Conservation (phyloP, 2,329 filamentous ascomycete species). For the Chrysosporium keratinophilum region DNA sequence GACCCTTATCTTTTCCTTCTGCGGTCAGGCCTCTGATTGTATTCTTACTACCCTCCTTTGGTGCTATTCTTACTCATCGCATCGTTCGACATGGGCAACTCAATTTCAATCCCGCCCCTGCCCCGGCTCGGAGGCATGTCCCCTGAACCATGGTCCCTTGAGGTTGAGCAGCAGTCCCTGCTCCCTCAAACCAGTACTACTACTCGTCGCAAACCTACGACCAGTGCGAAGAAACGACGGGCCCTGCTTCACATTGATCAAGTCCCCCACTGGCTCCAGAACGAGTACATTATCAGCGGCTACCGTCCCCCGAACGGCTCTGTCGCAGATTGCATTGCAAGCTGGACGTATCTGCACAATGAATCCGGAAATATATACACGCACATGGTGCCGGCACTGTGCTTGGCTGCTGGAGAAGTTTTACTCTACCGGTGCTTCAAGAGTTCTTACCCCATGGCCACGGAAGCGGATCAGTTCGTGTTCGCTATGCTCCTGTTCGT, state of each 20-base stretch:
- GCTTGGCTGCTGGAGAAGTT: constrained; percentile 36
- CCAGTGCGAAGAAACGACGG: neutral
- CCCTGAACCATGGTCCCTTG: neutral
- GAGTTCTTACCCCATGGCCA: constrained; percentile 8
- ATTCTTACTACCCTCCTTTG: neutral
- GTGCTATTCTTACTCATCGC: neutral
- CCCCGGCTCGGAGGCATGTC: neutral
- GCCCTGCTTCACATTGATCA: constrained; percentile 41
- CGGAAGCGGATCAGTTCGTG: constrained; percentile 8
- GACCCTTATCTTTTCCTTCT: neutral
- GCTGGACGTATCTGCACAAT: constrained; percentile 55
- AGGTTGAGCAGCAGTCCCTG: neutral
- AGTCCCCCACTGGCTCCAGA: constrained; percentile 45
- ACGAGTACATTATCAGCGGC: constrained; percentile 56
- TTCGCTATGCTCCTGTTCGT: constrained; percentile 58
- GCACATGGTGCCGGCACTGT: constrained; percentile 56
- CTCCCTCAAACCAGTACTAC: neutral
- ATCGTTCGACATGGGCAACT: neutral
- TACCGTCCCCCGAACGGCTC: constrained; percentile 56
- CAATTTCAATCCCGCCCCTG: neutral
- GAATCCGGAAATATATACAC: constrained; percentile 62
- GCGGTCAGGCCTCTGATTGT: neutral
- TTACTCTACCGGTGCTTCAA: constrained; percentile 13
- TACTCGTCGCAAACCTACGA: neutral
- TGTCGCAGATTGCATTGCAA: constrained; percentile 47